Evolutionary conservation across 306 rosid genomes (phyloP).

Genomic region (Vigna radiata): DNA sequence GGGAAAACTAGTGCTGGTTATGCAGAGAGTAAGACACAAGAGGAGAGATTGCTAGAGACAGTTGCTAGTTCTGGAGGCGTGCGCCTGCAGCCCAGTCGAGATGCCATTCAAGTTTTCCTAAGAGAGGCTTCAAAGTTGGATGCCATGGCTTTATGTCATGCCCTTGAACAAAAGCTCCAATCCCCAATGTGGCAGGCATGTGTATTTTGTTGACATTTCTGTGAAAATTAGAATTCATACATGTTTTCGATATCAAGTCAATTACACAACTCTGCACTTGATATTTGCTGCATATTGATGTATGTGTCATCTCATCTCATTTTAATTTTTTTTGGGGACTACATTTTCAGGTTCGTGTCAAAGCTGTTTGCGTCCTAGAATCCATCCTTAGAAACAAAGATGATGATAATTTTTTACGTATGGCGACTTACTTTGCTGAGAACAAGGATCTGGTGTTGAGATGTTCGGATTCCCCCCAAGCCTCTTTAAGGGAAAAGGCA

Average conservation of each 20-base stretch:
- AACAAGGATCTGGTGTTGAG: slow-evolving; percentile 70
- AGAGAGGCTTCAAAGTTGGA: slow-evolving; percentile 90
- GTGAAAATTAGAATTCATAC: slow-evolving; percentile 12
- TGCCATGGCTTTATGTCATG: slow-evolving; percentile 70
- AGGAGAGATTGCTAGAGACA: slow-evolving; percentile 92
- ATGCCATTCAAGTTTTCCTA: slow-evolving; percentile 87
- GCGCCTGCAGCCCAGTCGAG: slow-evolving; percentile 96
- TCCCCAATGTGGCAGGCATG: slow-evolving; percentile 98
- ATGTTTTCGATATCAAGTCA: slow-evolving; percentile 7
- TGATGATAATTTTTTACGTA: slow-evolving; percentile 64
- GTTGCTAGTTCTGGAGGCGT: slow-evolving; percentile 95
- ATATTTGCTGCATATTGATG: neutral
- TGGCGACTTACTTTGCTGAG: slow-evolving; percentile 77
- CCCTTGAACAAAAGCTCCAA: slow-evolving; percentile 83
- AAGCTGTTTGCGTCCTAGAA: slow-evolving; percentile 95
- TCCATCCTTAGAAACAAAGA: slow-evolving; percentile 83
- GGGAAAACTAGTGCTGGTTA: slow-evolving; percentile 57
- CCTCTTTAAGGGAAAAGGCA: slow-evolving; percentile 93
- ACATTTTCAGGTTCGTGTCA: slow-evolving; percentile 89
- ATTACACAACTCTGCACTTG: slow-evolving; percentile 1
- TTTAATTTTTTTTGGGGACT: slow-evolving; percentile 22
- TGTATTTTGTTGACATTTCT: slow-evolving; percentile 38
- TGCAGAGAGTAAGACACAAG: slow-evolving; percentile 72
- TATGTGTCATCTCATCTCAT: neutral
- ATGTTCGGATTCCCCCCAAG: slow-evolving; percentile 96